Conservation (phyloP, 1,284 basidiomycete species). For the Papiliotrema fonsecae region DNA sequence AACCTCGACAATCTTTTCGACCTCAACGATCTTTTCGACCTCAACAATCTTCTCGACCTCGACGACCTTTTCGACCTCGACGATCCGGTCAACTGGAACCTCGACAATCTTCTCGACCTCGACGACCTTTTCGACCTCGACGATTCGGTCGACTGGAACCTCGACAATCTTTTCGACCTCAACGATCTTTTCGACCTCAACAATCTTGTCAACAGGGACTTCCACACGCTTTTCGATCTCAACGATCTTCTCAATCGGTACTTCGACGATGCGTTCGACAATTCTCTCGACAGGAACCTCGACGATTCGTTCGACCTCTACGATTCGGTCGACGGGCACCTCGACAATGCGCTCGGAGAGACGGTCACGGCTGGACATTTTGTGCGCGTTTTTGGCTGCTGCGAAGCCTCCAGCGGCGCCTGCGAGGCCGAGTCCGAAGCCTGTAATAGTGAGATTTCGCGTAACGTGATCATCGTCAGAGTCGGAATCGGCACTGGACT, state of each 20-base stretch:
- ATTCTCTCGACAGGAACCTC: conserved; percentile 38
- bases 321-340: conserved; percentile 27
- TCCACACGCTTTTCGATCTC: conserved; percentile 38
- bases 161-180: conserved; percentile 35
- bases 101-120: conserved; percentile 38
- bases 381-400: conserved; percentile 24
- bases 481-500: conserved; percentile 55
- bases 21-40: conserved; percentile 31
- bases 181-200: conserved; percentile 35
- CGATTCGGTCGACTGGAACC: conserved; percentile 29
- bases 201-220: conserved; percentile 29
- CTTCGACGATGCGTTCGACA: conserved; percentile 37
- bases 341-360: conserved; percentile 35
- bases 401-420: conserved; percentile 26
- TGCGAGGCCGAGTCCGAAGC: conserved; percentile 16
- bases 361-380: conserved; percentile 29
- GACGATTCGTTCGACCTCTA: conserved; percentile 43
- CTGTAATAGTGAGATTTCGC: conserved; percentile 11
- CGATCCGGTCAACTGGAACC: conserved; percentile 39
- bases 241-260: conserved; percentile 25
- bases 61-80: conserved; percentile 41
- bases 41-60: conserved; percentile 40
- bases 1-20: conserved; percentile 43
- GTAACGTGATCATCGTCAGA: conserved; percentile 41
- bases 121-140: conserved; percentile 30